Evolutionary conservation across 208 protist genomes (phyloP), one percentile per base, ranked within the genome.

Genomic region (Tritrichomonas musculus): DNA sequence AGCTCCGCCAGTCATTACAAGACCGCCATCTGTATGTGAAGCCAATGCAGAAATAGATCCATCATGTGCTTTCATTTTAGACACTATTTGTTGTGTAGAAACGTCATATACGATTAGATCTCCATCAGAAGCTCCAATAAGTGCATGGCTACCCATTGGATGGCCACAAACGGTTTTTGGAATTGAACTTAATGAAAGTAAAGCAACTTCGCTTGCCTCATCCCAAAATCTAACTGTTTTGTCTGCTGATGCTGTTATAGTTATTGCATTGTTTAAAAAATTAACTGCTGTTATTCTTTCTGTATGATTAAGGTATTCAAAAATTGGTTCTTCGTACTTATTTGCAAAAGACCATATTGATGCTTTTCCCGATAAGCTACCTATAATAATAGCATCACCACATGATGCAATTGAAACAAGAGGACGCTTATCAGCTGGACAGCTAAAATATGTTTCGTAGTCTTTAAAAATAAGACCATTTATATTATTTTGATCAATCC

Each of bases 141-240:
- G 3, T 1, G 47, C 1, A 57, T 57, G 41, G 4, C 44, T 25
- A 3, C 22, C 25, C 30, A 33, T 44, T 88, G 77, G 77, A 88
- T 88, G 77, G 8, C 20, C 27, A 22, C 1, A 0, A 2, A 57
- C 0, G 22, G 77, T 57, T 17, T 13, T 33, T 11, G 47, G 20
- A 30, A 33, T 27, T 57, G 41, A 57, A 33, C 20, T 20, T 5
- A 88, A 53, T 20, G 47, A 13, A 39, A 88, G 25, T 27, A 13
- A 88, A 39, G 41, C 47, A 30, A 13, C n/a, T 82, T 44, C 33
- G 4, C 49, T 30, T 82, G 73, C 20, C 53, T 44, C 44, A 33
- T 88, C 47, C 77, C 77, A 88, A 39, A 88, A 57, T 57, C 47
- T 27, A n/a, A 88, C 47, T 0, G 77, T 88, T 88, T 57, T 53